Conservation (phyloP, 805 yeast genomes). For the Kodamaea leandrae region DNA sequence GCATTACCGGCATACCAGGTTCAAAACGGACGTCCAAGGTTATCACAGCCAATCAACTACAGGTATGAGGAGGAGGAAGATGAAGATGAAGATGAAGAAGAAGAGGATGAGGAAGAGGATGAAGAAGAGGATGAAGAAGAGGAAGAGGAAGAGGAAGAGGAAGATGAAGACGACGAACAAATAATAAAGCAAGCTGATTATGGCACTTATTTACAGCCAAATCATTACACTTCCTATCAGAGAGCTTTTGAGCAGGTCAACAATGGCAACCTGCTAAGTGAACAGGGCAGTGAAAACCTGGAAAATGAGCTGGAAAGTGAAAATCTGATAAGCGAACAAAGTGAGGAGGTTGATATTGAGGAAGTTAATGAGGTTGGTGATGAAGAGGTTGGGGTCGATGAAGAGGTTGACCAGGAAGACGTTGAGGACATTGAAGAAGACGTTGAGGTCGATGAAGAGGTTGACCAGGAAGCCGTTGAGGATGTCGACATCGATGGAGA, state of each 20-base stretch:
- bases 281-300: background rate
- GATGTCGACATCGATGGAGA: slow-evolving; percentile 1
- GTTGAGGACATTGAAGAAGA: slow-evolving; percentile 5
- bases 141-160: background rate
- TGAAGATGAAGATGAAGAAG: slow-evolving; percentile 4
- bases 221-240: no score
- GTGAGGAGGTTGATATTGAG: background rate
- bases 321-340: background rate
- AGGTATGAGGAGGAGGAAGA: background rate
- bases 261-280: background rate
- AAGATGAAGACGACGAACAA: no score
- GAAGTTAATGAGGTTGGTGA: no score
- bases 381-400: background rate
- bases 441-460: background rate
- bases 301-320: background rate
- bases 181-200: no score
- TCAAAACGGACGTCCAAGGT: background rate
- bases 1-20: slow-evolving; percentile 5
- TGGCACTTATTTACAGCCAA: no score
- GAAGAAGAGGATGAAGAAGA: background rate
- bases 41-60: no score
- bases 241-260: no score
- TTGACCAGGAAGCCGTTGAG: background rate
- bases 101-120: background rate
- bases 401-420: slow-evolving; percentile 11